Conservation (phyloP, 495 filamentous ascomycete species). For the Staphylotrichum longicolle region DNA sequence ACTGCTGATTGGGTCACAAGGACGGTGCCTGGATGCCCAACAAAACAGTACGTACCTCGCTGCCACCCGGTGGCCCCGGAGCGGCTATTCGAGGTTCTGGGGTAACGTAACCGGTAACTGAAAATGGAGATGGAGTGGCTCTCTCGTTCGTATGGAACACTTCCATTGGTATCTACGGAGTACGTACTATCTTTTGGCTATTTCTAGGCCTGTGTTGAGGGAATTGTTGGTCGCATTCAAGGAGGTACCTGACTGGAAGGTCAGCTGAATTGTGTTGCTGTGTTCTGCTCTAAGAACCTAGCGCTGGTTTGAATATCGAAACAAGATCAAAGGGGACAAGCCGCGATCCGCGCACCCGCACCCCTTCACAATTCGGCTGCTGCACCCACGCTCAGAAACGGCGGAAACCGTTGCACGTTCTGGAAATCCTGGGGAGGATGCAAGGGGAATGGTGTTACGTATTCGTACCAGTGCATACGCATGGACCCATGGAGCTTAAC, state of each 20-base stretch:
- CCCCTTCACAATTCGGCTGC: background rate
- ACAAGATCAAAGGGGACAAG: too few species aligned
- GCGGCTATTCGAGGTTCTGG: slow-evolving; percentile 39
- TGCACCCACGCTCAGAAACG: background rate
- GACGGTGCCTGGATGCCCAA: slow-evolving; percentile 33
- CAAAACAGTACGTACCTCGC: slow-evolving; percentile 16
- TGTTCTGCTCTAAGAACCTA: too few species aligned
- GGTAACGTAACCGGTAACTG: background rate
- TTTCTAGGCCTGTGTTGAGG: background rate
- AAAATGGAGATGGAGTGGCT: slow-evolving; percentile 3
- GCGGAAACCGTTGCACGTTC: background rate
- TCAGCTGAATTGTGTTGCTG: too few species aligned
- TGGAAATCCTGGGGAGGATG: background rate
- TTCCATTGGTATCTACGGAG: background rate
- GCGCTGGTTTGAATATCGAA: too few species aligned
- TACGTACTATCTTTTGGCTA: background rate
- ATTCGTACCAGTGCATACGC: too few species aligned
- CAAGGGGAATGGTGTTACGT: too few species aligned
- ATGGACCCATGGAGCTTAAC: too few species aligned
- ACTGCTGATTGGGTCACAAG: slow-evolving; percentile 39
- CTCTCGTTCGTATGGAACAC: background rate
- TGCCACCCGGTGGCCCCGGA: slow-evolving; percentile 16
- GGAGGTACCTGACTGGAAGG: too few species aligned
- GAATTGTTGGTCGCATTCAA: slow-evolving; percentile 4
- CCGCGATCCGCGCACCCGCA: background rate